Percentiles rank a stretch among this genome's conserved stretches.
These are phyloP conservation scores for Naganishia sp. DNA, from an alignment of 1,284 basidiomycete species.

Conservation along the genomic window DNA sequence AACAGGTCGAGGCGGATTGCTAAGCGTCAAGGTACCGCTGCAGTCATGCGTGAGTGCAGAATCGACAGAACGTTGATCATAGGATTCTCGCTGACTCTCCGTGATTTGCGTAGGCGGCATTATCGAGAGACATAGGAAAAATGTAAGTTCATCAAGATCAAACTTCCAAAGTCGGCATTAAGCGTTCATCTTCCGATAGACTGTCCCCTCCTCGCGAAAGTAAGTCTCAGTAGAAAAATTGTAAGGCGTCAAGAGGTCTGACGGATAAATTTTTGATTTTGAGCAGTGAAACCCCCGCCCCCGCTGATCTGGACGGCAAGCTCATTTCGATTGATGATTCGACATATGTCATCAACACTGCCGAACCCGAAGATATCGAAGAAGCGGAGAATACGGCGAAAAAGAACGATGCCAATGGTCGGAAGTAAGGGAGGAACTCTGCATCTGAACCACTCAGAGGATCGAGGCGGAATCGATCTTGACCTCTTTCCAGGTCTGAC, in stretches of 20 bases:
- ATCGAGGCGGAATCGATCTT: not conserved
- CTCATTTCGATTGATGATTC: constrained; percentile 27
- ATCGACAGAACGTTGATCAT: no score
- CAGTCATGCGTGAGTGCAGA: constrained; percentile 65
- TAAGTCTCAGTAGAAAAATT: not conserved
- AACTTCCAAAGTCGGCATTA: not conserved
- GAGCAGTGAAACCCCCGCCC: constrained; percentile 8
- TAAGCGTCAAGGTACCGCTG: constrained; percentile 68
- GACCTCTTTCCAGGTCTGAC: not conserved
- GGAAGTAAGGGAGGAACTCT: not conserved
- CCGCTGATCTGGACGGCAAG: constrained; percentile 23
- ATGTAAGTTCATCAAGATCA: not conserved
- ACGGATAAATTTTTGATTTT: not conserved
- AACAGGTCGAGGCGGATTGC: constrained; percentile 75
- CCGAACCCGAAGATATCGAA: constrained; percentile 20
- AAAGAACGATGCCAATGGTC: constrained; percentile 6
- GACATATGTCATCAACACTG: constrained; percentile 19
- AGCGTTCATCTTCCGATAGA: not conserved
- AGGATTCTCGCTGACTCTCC: not conserved
- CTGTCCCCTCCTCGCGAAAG: constrained; percentile 13
- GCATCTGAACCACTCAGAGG: not conserved
- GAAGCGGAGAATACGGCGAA: constrained; percentile 3
- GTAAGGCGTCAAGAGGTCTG: not conserved
- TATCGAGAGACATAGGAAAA: constrained; percentile 51
- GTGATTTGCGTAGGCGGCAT: constrained; percentile 47